Evolutionary conservation across 805 yeast genomes (phyloP), one percentile per base, ranked within the genome.

Genomic region (Starmera dryadoides): DNA sequence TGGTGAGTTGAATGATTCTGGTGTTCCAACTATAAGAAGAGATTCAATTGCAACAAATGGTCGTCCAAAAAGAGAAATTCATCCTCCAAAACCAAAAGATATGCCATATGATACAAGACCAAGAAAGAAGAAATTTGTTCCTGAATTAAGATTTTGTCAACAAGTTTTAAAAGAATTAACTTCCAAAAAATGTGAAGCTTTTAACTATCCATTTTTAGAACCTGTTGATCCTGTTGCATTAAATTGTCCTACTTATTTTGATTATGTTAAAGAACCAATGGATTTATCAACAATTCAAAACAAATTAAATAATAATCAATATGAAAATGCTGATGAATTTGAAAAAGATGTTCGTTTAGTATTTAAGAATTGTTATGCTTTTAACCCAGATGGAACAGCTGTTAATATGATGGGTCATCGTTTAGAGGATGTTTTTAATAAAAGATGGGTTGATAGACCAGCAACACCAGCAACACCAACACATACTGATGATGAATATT

Each of bases 161-260:
- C 84, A 77, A 56, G 77, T 89, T 4, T 62, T 93, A 40, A 86
- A 84, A 57, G 98, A 93, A 53, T 68, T 93, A 56, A 69, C 68
- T 42, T 77, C 85, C 15, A 91, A 91, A 62, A 89, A 87, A 64
- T 83, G 87, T 60, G 86, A 83, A 52, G 72, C 79, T 33, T 81
- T 84, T 55, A 81, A 91, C 48, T 93, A 81, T 64, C 97, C 98
- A 23, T 93, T 93, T 53, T 62, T 91, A 54, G 82, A 76, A 42
- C 98, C 98, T 1, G 98, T 93, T 32, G 98, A 93, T 60, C 93
- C 96, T 0, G 88, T 89, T 25, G 95, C 96, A 14, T 73, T 91
- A 55, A 87, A 86, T 53, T 81, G 95, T 49, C 98, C 98, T 22
- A 78, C 88, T 33, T 93, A 93, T 60, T 75, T 76, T 49, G 94